Base-by-base conservation (phyloP, 345 rosid species). In the Brassica rapa region DNA sequence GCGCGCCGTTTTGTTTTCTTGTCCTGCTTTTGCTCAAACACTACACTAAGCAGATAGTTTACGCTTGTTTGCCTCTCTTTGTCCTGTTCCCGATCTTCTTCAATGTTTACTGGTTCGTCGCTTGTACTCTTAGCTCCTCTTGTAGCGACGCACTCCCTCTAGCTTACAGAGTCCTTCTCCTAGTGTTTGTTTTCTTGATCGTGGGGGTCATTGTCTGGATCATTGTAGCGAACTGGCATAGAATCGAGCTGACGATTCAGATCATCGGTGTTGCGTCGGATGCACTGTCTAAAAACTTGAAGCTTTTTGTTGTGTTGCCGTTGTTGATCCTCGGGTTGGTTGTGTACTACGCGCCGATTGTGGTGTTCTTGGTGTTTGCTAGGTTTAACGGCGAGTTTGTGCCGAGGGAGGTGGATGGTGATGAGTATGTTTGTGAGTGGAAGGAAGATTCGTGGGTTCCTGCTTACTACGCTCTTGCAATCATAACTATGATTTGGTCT, bases 371-470 rank as follows among this genome's bases (percentile, higher is more conserved):
- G 81, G 93, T 90, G 82, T 92, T 88, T 81, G 86, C 87, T 2
- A 89, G 88, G 82, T 84, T 82, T 68, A 95, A 95, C 80, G 97
- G 97, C 71, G 88, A 83, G 51, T 89, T 91, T 81, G 87, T 86
- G 66, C 81, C 91, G 0, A 73, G 82, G 77, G 93, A 87, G 74
- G 80, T 87, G 21, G 80, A 62, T 73, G 93, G 85, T 56, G 88
- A 7, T 32, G 41, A 33, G 29, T 91, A 85, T 79, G 62, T 61
- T 77, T 92, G 97, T 86, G 90, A 76, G 23, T 91, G 97, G 98
- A 92, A 89, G 81, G 90, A 92, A 69, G 98, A 89, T 75, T 79
- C 90, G 10, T 92, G 99, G 98, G 99, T 95, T 82, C 97, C 98
- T 46, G 94, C 90, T 0, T 95, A 95, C 85, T 92, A 65, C 24